A percentile compares a stretch with the other conserved stretches of the same genome.
phyloP scores from a whole-genome alignment of 371 early-diverging fungal genomes.

The Mucor racemosus region DNA sequence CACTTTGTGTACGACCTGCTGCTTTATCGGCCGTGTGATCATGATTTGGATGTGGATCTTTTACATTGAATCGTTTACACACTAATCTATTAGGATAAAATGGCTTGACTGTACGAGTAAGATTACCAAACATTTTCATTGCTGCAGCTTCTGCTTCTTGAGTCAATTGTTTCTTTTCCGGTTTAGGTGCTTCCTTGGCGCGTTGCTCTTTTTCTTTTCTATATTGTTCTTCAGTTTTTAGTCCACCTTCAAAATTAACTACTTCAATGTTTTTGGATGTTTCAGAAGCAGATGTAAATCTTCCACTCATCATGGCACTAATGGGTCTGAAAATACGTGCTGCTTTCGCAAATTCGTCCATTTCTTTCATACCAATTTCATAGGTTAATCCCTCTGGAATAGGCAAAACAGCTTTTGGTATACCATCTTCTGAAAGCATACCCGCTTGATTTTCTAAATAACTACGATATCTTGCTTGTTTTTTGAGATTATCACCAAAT shows the following conservation, averaged over 20 bases:
- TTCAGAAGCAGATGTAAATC: slow-evolving; percentile 72
- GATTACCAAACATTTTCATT: slow-evolving; percentile 76
- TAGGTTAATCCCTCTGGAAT: slow-evolving; percentile 57
- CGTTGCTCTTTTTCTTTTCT: slow-evolving; percentile 43
- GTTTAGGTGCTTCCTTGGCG: slow-evolving; percentile 34
- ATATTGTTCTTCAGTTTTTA: slow-evolving; percentile 52
- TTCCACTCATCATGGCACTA: slow-evolving; percentile 75
- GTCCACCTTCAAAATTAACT: slow-evolving; percentile 55
- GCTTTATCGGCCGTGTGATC: slow-evolving; percentile 32
- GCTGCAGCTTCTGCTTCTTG: slow-evolving; percentile 71
- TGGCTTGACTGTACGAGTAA: slow-evolving; percentile 66
- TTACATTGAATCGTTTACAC: slow-evolving; percentile 85
- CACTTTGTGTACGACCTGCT: slow-evolving; percentile 44
- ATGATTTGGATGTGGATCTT: slow-evolving; percentile 73
- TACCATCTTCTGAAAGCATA: slow-evolving; percentile 34
- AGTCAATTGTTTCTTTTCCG: slow-evolving; percentile 38
- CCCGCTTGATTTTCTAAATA: slow-evolving; percentile 77
- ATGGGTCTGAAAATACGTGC: slow-evolving; percentile 83
- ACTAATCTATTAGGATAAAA: slow-evolving; percentile 76
- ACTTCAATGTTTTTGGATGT: slow-evolving; percentile 31
- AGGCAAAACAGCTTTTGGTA: slow-evolving; percentile 35
- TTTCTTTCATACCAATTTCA: slow-evolving; percentile 68
- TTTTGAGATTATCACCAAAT: slow-evolving; percentile 73
- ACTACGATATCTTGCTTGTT: slow-evolving; percentile 79
- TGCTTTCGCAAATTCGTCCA: slow-evolving; percentile 82